Conservation (phyloP, 1,139 yeast species). For the Pneumocystis canis region DNA sequence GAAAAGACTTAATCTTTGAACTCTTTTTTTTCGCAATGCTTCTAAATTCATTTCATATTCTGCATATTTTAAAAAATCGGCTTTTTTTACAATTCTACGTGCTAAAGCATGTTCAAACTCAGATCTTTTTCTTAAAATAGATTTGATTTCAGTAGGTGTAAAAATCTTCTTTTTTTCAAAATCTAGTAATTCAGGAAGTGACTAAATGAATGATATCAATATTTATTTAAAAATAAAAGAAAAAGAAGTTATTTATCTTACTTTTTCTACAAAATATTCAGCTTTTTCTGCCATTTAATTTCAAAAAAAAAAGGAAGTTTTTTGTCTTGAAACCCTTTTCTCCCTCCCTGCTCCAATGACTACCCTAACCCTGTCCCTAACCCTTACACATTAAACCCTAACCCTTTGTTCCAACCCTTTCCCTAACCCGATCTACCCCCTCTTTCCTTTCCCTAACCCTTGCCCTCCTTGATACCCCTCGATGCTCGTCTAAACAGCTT, state of each 20-base stretch:
- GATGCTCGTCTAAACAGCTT: too few species aligned
- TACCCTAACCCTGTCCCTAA: too few species aligned
- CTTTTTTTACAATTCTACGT: constrained; percentile 66
- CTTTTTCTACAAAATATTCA: background rate
- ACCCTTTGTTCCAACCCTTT: too few species aligned
- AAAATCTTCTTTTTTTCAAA: constrained; percentile 68
- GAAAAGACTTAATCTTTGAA: constrained; percentile 37
- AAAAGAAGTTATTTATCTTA: background rate
- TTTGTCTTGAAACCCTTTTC: too few species aligned
- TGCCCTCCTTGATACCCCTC: too few species aligned
- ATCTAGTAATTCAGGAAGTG: constrained; percentile 88
- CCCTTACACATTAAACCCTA: too few species aligned
- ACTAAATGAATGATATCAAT: constrained; percentile 24
- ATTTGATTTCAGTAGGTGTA: constrained; percentile 45
- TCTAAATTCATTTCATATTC: constrained; percentile 75
- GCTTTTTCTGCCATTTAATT: background rate
- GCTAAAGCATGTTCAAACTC: constrained; percentile 86
- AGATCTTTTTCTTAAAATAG: constrained; percentile 84
- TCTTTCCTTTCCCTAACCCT: too few species aligned
- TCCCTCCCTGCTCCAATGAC: too few species aligned
- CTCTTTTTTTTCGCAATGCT: constrained; percentile 58
- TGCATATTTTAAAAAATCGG: constrained; percentile 66
- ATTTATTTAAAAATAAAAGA: background rate
- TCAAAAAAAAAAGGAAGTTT: too few species aligned
- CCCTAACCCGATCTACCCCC: too few species aligned